Evolutionary conservation across 1,139 yeast species (phyloP).

Genomic region (Candida labiduridarum): DNA sequence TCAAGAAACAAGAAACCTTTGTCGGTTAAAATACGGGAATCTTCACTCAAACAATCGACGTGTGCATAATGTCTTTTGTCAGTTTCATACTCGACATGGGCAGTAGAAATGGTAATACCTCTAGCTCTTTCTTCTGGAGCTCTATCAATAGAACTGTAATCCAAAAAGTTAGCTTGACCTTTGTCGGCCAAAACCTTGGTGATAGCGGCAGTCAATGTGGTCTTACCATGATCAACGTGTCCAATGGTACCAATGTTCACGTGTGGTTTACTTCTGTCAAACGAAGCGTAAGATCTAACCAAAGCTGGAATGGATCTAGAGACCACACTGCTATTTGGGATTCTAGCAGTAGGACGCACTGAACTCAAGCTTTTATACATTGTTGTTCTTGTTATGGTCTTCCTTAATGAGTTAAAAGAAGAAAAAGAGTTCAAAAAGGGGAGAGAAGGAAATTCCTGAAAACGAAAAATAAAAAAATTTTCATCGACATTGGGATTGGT

Average conservation of each 20-base stretch:
- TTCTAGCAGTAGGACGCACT: conserved; percentile 19
- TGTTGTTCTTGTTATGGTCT: conserved; percentile 6
- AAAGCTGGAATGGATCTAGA: conserved; percentile 18
- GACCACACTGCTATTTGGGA: conserved; percentile 9
- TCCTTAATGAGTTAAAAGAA: not conserved
- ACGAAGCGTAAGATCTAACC: conserved; percentile 61
- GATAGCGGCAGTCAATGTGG: conserved; percentile 97
- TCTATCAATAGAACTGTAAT: conserved; percentile 90
- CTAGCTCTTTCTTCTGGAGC: conserved; percentile 99
- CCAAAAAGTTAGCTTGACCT: conserved; percentile 94
- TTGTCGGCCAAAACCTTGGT: conserved; percentile 86
- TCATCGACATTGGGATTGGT: conserved; percentile 3
- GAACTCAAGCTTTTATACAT: conserved; percentile 28
- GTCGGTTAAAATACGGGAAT: conserved; percentile 13
- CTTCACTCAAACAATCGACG: conserved; percentile 63
- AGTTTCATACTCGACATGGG: conserved; percentile 95
- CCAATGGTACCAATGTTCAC: conserved; percentile 90
- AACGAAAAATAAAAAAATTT: conserved; percentile 2
- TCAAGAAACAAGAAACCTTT: conserved; percentile 5
- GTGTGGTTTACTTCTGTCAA: conserved; percentile 93
- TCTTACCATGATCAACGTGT: conserved; percentile 98
- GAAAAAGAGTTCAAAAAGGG: not conserved
- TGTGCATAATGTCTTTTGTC: conserved; percentile 93
- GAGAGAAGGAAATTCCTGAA: not conserved
- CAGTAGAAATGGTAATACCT: conserved; percentile 98